Evolutionary conservation across 495 filamentous ascomycete genomes (phyloP).

Genomic region (Apodospora peruviana): DNA sequence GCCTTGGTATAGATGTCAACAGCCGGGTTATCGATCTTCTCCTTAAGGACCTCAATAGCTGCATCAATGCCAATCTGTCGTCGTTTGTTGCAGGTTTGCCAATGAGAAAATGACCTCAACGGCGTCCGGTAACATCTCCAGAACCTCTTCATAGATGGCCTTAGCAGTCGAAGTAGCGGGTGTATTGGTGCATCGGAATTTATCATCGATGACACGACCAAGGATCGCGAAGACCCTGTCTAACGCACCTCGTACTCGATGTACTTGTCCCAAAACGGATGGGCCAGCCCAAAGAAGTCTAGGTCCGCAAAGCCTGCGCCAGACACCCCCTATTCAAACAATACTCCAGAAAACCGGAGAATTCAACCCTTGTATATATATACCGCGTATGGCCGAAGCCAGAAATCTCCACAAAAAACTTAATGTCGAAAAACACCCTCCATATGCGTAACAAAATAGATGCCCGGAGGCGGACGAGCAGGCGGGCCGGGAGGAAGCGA

Average conservation of each 20-base stretch:
- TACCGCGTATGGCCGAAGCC: too few relatives aligned
- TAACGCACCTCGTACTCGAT: slow-evolving; percentile 90
- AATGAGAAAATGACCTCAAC: slow-evolving; percentile 83
- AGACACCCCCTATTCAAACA: too few relatives aligned
- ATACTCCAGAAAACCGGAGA: too few relatives aligned
- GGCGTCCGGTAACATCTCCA: slow-evolving; percentile 60
- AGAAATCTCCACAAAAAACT: too few relatives aligned
- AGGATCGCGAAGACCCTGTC: slow-evolving; percentile 82
- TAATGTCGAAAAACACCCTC: too few relatives aligned
- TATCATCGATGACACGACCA: slow-evolving; percentile 76
- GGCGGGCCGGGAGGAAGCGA: too few relatives aligned
- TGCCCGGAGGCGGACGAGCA: too few relatives aligned
- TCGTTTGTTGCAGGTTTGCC: slow-evolving; percentile 82
- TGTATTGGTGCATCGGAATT: slow-evolving; percentile 96
- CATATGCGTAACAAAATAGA: too few relatives aligned
- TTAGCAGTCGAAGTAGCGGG: slow-evolving; percentile 90
- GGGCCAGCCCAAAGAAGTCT: slow-evolving; percentile 88
- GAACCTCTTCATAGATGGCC: slow-evolving; percentile 77
- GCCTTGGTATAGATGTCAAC: slow-evolving; percentile 79
- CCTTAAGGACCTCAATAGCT: slow-evolving; percentile 80
- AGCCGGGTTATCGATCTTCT: slow-evolving; percentile 64
- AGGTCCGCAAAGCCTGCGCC: slow-evolving; percentile 79
- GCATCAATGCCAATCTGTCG: slow-evolving; percentile 80
- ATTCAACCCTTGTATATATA: too few relatives aligned
- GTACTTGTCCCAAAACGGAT: slow-evolving; percentile 99